Percentiles rank a stretch among this genome's conserved stretches.
These are phyloP conservation scores for Aspergillus wentii DNA, from an alignment of 495 filamentous ascomycete species.

Conservation along the genomic window DNA sequence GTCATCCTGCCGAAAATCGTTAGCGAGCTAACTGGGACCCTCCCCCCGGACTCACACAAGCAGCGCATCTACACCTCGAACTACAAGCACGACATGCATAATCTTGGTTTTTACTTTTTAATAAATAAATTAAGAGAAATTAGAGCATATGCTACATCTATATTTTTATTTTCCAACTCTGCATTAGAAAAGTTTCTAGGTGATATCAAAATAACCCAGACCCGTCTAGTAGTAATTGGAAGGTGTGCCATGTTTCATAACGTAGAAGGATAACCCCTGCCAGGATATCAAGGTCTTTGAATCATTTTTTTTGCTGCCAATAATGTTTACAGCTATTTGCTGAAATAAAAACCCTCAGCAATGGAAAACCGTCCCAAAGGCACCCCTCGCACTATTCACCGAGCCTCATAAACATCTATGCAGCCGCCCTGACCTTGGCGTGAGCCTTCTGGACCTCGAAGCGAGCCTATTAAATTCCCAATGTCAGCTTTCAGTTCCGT, in stretches of 20 bases:
- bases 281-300: slow-evolving; percentile 47
- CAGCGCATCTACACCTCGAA: slow-evolving; percentile 23
- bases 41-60: slow-evolving; percentile 25
- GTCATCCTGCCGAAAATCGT: slow-evolving; percentile 42
- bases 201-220: slow-evolving; percentile 7
- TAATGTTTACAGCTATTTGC: slow-evolving; percentile 45
- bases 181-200: slow-evolving; percentile 4
- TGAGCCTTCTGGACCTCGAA: slow-evolving; percentile 94
- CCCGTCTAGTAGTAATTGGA: slow-evolving; percentile 2
- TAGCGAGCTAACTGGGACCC: slow-evolving; percentile 42
- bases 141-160: slow-evolving; percentile 7
- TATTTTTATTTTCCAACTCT: slow-evolving; percentile 11
- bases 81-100: too few species aligned
- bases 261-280: slow-evolving; percentile 15
- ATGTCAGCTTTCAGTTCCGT: slow-evolving; percentile 13
- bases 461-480: slow-evolving; percentile 51
- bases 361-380: slow-evolving; percentile 44
- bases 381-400: slow-evolving; percentile 46
- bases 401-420: slow-evolving; percentile 46
- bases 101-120: slow-evolving; percentile 11
- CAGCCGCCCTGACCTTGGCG: slow-evolving; percentile 64
- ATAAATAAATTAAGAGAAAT: too few species aligned
- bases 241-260: slow-evolving; percentile 5
- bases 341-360: slow-evolving; percentile 36
- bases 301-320: slow-evolving; percentile 46